Evolutionary conservation across 441 rosid species (phyloP), one percentile per base, ranked within the genome.

Genomic region (Breynia disticha): DNA sequence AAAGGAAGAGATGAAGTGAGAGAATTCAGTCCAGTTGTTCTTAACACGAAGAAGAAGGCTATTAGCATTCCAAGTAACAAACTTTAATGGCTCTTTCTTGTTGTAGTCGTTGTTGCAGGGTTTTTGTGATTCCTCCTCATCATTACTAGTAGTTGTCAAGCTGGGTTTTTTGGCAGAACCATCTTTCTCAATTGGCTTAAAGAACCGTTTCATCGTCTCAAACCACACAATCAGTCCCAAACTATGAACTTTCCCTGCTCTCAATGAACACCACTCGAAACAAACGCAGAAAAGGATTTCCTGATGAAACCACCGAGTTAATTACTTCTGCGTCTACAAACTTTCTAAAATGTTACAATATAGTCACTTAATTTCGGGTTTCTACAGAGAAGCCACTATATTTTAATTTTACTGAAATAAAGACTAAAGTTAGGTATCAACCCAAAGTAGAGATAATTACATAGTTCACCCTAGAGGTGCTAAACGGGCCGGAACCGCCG

Each of bases 31-130:
- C 99, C 96, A 87, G 78, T 93, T 72, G 75, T 73, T 87, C 72
- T 89, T 93, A 69, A 70, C 97, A 3, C 99, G 96, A 66, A 87
- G 88, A 66, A 93, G 94, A 32, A 93, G 78, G 76, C 99, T 89
- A 58, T 93, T 89, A 9, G 97, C 99, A 54, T 93, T 93, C 99
- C 99, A 89, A 0, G 96, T 84, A 11, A 93, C 1, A 65, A 93
- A 89, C 80, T 83, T 93, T 45, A 78, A 58, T 1, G 96, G 97
- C 67, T 87, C 90, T 37, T 54, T 75, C 67, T 62, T 78, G 61
- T 57, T 62, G 38, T 60, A 64, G 17, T 60, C 59, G 18, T 55
- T 62, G 17, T 46, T 52, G 32, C 32, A 2, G 32, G 32, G 32
- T n/a, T 43, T 59, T 15, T 39, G 54, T 21, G 19, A 37, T 28